Percentiles rank a stretch among this genome's conserved stretches.
These are phyloP conservation scores for Trichophaea hybrida DNA, from an alignment of 2,329 filamentous ascomycete genomes.

Conservation along the genomic window DNA sequence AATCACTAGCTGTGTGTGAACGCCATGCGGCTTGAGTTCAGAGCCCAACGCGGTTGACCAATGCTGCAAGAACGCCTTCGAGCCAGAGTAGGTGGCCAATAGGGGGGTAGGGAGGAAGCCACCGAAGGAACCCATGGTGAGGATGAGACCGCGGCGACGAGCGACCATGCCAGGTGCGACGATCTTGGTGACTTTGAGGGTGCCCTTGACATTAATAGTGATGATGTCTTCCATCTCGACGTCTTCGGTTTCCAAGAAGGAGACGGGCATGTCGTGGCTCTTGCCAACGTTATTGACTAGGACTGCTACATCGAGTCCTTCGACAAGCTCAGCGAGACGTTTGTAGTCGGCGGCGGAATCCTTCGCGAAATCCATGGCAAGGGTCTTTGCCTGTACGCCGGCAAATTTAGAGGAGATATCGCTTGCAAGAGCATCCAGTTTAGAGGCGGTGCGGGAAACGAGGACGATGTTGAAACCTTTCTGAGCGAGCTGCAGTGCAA, in stretches of 20 bases:
- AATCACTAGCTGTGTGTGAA: conserved; percentile 82
- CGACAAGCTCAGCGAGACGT: conserved; percentile 51
- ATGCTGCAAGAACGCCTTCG: conserved; percentile 94
- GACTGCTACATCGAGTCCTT: conserved; percentile 66
- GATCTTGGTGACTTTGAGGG: conserved; percentile 72
- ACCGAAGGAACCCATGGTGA: conserved; percentile 95
- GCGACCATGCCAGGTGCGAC: conserved; percentile 72
- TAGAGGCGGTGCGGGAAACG: conserved; percentile 86
- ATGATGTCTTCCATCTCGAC: conserved; percentile 80
- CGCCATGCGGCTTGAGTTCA: conserved; percentile 65
- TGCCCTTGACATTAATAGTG: conserved; percentile 87
- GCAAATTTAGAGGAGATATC: conserved; percentile 61
- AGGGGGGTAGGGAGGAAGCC: conserved; percentile 84
- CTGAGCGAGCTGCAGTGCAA: conserved; percentile 70
- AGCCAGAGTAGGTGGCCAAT: conserved; percentile 89
- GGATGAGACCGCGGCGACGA: conserved; percentile 72
- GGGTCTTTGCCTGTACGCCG: conserved; percentile 55
- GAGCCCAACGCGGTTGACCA: conserved; percentile 79
- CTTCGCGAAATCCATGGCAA: conserved; percentile 83
- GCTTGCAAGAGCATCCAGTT: conserved; percentile 61
- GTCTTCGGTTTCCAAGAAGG: conserved; percentile 65
- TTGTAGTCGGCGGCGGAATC: conserved; percentile 70
- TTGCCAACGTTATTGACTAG: conserved; percentile 95
- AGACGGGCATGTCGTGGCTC: conserved; percentile 82
- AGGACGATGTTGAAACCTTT: conserved; percentile 93